Conservation (phyloP, 2,329 filamentous ascomycete genomes). For the Onygenales sp. region DNA sequence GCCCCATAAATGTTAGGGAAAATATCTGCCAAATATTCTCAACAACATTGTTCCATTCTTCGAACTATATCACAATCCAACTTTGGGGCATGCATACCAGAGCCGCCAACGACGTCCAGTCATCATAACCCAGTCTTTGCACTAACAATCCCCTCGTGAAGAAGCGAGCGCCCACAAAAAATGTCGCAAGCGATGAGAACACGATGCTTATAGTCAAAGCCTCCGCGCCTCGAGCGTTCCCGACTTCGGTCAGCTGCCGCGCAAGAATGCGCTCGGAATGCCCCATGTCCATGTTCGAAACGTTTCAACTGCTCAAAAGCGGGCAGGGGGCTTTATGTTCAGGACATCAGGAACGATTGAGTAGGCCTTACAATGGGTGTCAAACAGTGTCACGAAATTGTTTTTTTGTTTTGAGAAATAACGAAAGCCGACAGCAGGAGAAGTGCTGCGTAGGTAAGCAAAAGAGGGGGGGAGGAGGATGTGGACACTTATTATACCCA, state of each 20-base stretch:
- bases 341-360: no score
- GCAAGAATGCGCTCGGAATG: not conserved
- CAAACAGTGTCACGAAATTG: no score
- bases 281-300: not conserved
- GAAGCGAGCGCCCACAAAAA: conserved; percentile 29
- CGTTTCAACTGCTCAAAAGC: no score
- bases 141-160: conserved; percentile 28
- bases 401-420: no score
- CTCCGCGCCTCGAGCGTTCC: conserved; percentile 15
- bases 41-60: not conserved
- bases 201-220: conserved; percentile 21
- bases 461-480: no score
- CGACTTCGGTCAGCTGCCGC: not conserved
- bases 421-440: no score
- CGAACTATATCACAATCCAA: not conserved
- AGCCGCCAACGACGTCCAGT: conserved; percentile 29
- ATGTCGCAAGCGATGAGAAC: conserved; percentile 22
- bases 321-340: no score
- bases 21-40: conserved; percentile 13
- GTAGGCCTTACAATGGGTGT: no score
- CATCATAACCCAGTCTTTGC: conserved; percentile 26
- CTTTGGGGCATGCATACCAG: conserved; percentile 17
- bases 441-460: no score
- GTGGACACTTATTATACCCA: no score
- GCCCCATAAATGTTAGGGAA: conserved; percentile 22